A percentile compares a stretch with the other conserved stretches of the same genome.
phyloP scores from a whole-genome alignment of 768 basidiomycete genomes.

The Lactifluus volemus region DNA sequence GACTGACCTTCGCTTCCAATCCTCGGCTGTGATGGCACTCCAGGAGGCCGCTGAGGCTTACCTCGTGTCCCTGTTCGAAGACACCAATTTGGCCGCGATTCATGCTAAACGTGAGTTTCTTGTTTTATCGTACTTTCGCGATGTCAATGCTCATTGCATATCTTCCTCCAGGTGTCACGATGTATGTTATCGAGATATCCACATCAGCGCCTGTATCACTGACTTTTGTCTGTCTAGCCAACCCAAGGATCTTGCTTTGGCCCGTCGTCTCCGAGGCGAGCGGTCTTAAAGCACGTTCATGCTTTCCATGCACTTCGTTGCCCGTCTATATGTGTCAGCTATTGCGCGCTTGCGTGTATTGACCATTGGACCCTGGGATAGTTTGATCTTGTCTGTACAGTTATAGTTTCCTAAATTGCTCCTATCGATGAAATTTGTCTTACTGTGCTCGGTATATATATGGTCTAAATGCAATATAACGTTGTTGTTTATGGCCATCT shows the following conservation, averaged over 20 bases:
- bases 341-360: not conserved
- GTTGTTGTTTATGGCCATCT: not conserved
- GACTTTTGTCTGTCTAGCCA: constrained; percentile 35
- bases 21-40: constrained; percentile 87
- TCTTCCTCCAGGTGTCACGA: constrained; percentile 15
- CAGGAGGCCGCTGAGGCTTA: constrained; percentile 91
- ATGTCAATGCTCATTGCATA: not conserved
- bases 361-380: constrained; percentile 5
- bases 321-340: not conserved
- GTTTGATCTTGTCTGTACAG: constrained; percentile 9
- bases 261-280: constrained; percentile 73
- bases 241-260: constrained; percentile 79
- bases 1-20: constrained; percentile 94
- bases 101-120: constrained; percentile 59
- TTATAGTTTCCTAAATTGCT: constrained; percentile 11
- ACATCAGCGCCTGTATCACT: not conserved
- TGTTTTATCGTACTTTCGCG: not conserved
- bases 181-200: constrained; percentile 8
- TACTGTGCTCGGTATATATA: constrained; percentile 8
- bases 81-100: constrained; percentile 87
- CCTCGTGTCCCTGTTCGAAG: constrained; percentile 79
- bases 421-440: not conserved
- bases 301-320: not conserved
- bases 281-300: constrained; percentile 39
- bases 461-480: not conserved